Percentiles rank a stretch among this genome's conserved stretches.
These are phyloP conservation scores for Pulveroboletus ravenelii DNA, from an alignment of 768 basidiomycete genomes.

Conservation along the genomic window DNA sequence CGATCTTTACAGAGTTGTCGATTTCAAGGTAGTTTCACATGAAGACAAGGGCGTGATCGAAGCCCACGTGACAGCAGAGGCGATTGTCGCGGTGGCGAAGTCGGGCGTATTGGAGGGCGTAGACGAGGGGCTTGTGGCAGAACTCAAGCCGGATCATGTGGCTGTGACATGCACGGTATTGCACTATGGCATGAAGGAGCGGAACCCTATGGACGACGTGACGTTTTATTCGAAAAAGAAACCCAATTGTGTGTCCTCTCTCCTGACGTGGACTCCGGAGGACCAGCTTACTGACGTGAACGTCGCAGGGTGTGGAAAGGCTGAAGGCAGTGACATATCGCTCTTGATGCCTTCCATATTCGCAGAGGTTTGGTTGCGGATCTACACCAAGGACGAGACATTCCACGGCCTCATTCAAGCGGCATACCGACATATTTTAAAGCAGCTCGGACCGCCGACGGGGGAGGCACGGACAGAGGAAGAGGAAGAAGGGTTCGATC, in stretches of 20 bases:
- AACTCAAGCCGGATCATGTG: constrained; percentile 46
- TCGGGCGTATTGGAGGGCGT: constrained; percentile 22
- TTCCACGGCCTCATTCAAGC: constrained; percentile 63
- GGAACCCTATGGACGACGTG: constrained; percentile 64
- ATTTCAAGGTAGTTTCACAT: constrained; percentile 50
- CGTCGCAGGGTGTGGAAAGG: constrained; percentile 38
- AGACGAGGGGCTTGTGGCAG: constrained; percentile 27
- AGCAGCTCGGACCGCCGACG: constrained; percentile 10
- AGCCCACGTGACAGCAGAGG: constrained; percentile 32
- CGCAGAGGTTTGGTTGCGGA: constrained; percentile 62
- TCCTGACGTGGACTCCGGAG: background rate
- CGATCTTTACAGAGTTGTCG: constrained; percentile 66
- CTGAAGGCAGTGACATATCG: constrained; percentile 56
- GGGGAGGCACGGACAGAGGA: background rate
- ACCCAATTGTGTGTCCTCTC: constrained; percentile 44
- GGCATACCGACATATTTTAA: constrained; percentile 51
- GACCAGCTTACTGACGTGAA: background rate
- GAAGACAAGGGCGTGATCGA: constrained; percentile 25
- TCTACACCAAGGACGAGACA: constrained; percentile 60
- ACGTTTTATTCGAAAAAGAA: constrained; percentile 70
- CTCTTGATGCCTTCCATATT: constrained; percentile 60
- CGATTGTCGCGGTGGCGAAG: constrained; percentile 43
- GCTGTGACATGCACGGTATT: constrained; percentile 60
- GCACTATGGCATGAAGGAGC: constrained; percentile 73
- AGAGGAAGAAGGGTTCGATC: constrained; percentile 22